phyloP scores from a whole-genome alignment of 169 alveolate genomes.

The Cryptosporidium tyzzeri region DNA sequence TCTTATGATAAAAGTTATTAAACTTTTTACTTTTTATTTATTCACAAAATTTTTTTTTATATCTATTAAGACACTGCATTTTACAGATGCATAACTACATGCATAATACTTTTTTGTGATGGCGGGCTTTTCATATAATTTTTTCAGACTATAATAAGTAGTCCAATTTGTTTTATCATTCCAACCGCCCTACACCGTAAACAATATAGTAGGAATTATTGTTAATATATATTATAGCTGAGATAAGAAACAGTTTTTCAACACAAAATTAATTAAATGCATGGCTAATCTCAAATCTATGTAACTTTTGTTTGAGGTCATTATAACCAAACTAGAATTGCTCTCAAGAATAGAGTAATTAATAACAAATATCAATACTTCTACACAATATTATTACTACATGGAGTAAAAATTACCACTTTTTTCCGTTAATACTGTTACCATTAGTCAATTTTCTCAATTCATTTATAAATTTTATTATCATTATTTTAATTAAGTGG shows the following conservation, averaged over 20 bases:
- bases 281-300: no score
- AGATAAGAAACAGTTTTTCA: background rate
- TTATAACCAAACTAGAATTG: background rate
- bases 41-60: background rate
- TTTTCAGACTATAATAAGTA: constrained; percentile 2
- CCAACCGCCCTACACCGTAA: no score
- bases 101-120: constrained; percentile 1
- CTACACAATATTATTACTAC: no score
- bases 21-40: background rate
- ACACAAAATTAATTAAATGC: no score
- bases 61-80: constrained; percentile 3
- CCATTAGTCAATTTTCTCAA: background rate
- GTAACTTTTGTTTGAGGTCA: no score
- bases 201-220: background rate
- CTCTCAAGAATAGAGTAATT: background rate
- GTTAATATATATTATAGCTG: no score
- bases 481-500: background rate
- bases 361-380: background rate
- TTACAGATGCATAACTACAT: constrained; percentile 19
- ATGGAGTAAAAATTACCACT: no score
- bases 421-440: background rate
- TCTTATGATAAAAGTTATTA: background rate
- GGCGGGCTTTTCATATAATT: constrained; percentile 15
- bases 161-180: background rate
- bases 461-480: no score